A percentile compares a stretch with the other conserved stretches of the same genome.
These are phyloP conservation scores for Nicotiana tomentosiformis DNA, from an alignment of 257 asterid genomes.

Conservation along the genomic window DNA sequence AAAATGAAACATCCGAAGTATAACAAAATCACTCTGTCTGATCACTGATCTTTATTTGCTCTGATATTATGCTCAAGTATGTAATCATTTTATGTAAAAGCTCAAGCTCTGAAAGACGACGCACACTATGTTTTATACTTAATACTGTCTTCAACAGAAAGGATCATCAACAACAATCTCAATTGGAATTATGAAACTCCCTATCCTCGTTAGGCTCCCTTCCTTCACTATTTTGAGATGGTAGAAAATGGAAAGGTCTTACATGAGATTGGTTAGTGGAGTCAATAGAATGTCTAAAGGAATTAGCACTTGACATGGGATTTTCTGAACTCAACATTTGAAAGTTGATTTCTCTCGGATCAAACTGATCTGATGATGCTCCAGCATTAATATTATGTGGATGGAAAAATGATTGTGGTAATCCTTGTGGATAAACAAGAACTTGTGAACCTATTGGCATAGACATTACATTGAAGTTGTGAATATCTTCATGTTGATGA, in stretches of 20 bases:
- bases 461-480: slow-evolving; percentile 32
- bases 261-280: slow-evolving; percentile 15
- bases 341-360: slow-evolving; percentile 30
- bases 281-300: slow-evolving; percentile 17
- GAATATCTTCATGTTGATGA: slow-evolving; percentile 46
- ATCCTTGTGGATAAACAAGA: slow-evolving; percentile 48
- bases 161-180: neutral
- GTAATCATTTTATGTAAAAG: neutral
- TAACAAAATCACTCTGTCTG: neutral
- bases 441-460: slow-evolving; percentile 34
- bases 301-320: slow-evolving; percentile 19
- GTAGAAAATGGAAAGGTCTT: slow-evolving; percentile 52
- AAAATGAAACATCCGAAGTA: neutral
- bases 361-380: slow-evolving; percentile 21
- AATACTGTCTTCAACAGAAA: neutral
- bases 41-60: neutral
- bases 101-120: neutral
- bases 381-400: slow-evolving; percentile 18
- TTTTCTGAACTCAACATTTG: slow-evolving; percentile 32
- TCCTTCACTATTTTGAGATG: slow-evolving; percentile 31
- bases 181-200: slow-evolving; percentile 19
- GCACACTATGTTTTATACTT: neutral
- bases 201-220: slow-evolving; percentile 19
- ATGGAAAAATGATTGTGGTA: slow-evolving; percentile 48
- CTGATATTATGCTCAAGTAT: neutral